A percentile compares a stretch with the other conserved stretches of the same genome.
Evolutionary conservation across 805 yeast genomes (phyloP).

Genomic region (Yarrowia sp.): DNA sequence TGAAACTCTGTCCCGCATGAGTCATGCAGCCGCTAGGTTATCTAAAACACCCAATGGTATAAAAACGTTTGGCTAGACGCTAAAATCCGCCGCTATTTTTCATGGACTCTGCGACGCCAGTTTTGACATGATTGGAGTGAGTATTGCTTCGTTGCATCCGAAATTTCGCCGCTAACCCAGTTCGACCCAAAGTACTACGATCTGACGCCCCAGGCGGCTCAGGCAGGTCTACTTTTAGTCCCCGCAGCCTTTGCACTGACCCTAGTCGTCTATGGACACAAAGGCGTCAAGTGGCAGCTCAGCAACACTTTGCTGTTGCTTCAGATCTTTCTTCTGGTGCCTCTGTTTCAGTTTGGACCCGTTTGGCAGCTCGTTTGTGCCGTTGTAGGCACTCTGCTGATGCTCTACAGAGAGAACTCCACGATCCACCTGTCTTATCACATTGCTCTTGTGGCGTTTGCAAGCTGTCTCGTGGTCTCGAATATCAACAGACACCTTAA

Average conservation of each 20-base stretch:
- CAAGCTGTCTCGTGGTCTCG: neutral
- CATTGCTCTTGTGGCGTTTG: neutral
- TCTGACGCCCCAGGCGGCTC: constrained; percentile 17
- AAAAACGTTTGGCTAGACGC: constrained; percentile 9
- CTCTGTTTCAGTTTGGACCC: neutral
- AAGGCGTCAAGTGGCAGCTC: constrained; percentile 6
- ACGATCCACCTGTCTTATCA: constrained; percentile 5
- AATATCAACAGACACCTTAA: constrained; percentile 8
- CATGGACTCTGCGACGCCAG: neutral
- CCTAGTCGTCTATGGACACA: neutral
- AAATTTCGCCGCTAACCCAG: constrained; percentile 4
- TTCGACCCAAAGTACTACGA: constrained; percentile 14
- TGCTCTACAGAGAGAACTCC: constrained; percentile 6
- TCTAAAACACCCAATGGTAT: neutral
- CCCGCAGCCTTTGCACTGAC: neutral
- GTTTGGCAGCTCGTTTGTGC: neutral
- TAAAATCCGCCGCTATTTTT: neutral
- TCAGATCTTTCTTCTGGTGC: neutral
- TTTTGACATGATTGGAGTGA: constrained; percentile 5
- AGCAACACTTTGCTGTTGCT: neutral
- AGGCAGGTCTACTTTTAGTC: constrained; percentile 18
- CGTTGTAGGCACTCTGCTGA: neutral
- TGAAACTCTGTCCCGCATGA: neutral
- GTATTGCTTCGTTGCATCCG: neutral
- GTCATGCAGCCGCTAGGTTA: neutral